phyloP scores from a whole-genome alignment of 768 basidiomycete species.

The Lenzites betulinus region DNA sequence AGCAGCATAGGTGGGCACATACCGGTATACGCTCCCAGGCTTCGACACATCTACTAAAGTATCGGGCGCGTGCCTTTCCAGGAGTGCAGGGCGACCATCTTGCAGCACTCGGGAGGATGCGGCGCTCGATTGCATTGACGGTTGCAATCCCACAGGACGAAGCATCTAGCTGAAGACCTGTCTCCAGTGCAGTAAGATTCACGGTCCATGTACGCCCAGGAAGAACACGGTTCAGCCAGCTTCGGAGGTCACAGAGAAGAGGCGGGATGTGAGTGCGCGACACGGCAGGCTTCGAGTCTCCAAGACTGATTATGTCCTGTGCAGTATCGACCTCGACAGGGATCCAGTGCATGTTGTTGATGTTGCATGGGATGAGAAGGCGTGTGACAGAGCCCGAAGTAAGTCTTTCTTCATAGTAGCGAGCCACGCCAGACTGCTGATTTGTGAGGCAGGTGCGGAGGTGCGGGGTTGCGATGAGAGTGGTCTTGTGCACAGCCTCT shows the following conservation, averaged over 20 bases:
- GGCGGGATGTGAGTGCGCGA: not conserved
- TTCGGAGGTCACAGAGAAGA: not conserved
- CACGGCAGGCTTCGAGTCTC: not conserved
- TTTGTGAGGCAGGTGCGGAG: not conserved
- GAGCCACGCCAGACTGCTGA: not conserved
- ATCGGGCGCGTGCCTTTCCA: not conserved
- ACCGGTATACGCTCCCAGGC: no score
- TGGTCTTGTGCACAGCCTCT: not conserved
- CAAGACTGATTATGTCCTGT: not conserved
- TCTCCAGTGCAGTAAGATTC: not conserved
- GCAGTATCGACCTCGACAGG: not conserved
- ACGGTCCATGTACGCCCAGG: not conserved
- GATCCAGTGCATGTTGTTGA: slow-evolving; percentile 1
- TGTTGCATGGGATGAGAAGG: not conserved
- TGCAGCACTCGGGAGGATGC: not conserved
- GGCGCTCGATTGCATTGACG: not conserved
- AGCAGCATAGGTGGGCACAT: no score
- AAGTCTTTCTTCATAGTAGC: not conserved
- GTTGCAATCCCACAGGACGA: slow-evolving; percentile 3
- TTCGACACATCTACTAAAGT: not conserved
- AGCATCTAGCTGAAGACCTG: not conserved
- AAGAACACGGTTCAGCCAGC: not conserved
- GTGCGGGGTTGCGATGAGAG: not conserved
- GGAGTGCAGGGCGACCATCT: not conserved
- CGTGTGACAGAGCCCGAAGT: not conserved